Evolutionary conservation across 768 basidiomycete genomes (phyloP).

Genomic region (Leucocoprinus birnbaumii): DNA sequence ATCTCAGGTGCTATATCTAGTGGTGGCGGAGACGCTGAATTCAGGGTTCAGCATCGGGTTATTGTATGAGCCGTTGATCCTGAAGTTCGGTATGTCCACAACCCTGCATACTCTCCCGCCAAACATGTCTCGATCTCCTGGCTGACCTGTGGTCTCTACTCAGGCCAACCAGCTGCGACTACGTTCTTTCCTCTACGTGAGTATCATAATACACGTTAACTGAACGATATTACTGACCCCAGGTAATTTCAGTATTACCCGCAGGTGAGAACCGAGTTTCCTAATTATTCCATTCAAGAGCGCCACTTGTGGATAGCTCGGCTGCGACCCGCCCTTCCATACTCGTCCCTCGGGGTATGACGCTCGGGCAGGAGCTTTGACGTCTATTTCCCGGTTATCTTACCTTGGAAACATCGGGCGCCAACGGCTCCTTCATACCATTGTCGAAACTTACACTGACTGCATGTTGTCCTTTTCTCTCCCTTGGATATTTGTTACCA

Average conservation of each 20-base stretch:
- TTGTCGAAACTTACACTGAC: no score
- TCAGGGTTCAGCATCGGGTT: slow-evolving; percentile 32
- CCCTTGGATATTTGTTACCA: no score
- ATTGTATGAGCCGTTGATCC: slow-evolving; percentile 36
- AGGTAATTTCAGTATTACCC: slow-evolving; percentile 28
- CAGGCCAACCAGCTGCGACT: slow-evolving; percentile 19
- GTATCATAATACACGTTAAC: no score
- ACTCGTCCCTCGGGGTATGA: no score
- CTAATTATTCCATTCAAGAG: no score
- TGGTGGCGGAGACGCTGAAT: slow-evolving; percentile 33
- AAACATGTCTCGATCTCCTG: background rate
- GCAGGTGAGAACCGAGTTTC: slow-evolving; percentile 19
- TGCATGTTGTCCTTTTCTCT: no score
- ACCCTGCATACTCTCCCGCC: background rate
- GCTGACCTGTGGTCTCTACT: background rate
- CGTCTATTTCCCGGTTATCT: no score
- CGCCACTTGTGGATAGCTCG: no score
- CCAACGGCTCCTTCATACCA: no score
- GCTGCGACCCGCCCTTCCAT: no score
- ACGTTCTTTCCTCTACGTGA: slow-evolving; percentile 26
- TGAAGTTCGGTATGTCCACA: slow-evolving; percentile 27
- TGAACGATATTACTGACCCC: background rate
- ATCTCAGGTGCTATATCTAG: slow-evolving; percentile 27
- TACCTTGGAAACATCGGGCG: no score
- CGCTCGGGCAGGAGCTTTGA: no score